Base-by-base conservation (phyloP, 495 filamentous ascomycete genomes). In the Penicillium canescens region DNA sequence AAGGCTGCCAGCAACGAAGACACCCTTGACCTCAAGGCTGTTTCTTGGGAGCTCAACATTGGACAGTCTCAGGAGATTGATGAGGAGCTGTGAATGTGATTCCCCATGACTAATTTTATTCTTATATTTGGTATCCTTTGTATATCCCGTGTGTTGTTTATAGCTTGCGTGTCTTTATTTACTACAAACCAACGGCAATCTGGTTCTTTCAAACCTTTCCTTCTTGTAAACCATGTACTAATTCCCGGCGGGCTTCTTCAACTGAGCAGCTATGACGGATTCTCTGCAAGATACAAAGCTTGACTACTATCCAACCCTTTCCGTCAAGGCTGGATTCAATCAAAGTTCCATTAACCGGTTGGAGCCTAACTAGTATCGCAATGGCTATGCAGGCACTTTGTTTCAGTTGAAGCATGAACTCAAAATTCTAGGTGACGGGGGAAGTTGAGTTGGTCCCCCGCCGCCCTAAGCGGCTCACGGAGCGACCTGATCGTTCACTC, bases 31-130 rank as follows among this genome's bases (percentile, higher is more conserved):
- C 13, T 59, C 24, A 48, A 62, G 6, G 26, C 46, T n/a, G 51
- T 51, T 42, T 36, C 51, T 33, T 65, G 62, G 62, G 60, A 62
- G 42, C 37, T 65, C 14, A 56, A 65, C 14, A 48, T 62, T 18
- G 21, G 26, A 12, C 50, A 56, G 40, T 10, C 8, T 9, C 52
- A 55, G 38, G 60, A 63, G 26, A 14, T 54, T 20, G 62, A 65
- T 36, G 56, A 62, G 51, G 62, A 65, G 35, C 46, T 62, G 36
- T 65, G 37, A 46, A 42, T 13, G 13, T 11, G 31, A 7, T 14
- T 47, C 3, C 24, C 14, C 18, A 18, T 1, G 18, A 24, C n/a
- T 14, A 14, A 28, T 49, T 26, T 23, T 24, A 28, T 38, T 21
- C 18, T 21, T 20, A n/a, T 23, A 35, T 20, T 36, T 47, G 23